Evolutionary conservation across 768 basidiomycete genomes (phyloP).

Genomic region (Rhodocollybia butyracea): DNA sequence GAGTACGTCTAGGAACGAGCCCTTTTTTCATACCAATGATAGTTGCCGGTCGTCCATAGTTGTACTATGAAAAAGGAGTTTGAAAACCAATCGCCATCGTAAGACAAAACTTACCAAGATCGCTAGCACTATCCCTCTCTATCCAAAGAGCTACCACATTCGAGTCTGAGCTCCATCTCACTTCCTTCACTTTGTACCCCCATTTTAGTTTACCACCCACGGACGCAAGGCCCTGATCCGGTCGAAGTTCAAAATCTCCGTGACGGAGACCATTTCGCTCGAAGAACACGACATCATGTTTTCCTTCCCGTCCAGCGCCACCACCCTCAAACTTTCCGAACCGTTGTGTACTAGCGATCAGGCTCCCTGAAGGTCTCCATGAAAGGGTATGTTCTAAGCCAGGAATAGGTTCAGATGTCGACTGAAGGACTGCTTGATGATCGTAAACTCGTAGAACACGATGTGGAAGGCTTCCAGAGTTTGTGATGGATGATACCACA

Average conservation of each 20-base stretch:
- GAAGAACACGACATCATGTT: constrained; percentile 89
- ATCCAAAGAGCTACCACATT: constrained; percentile 85
- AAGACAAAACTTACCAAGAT: constrained; percentile 61
- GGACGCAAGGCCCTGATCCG: constrained; percentile 26
- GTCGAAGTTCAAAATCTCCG: constrained; percentile 75
- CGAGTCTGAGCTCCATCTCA: constrained; percentile 89
- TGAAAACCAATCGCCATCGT: no score
- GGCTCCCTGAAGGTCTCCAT: constrained; percentile 88
- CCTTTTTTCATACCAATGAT: constrained; percentile 67
- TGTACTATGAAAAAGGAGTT: no score
- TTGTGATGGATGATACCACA: constrained; percentile 72
- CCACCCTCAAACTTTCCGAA: constrained; percentile 71
- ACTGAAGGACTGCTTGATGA: constrained; percentile 68
- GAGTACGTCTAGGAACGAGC: neutral
- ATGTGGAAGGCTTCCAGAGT: constrained; percentile 30
- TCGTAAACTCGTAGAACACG: constrained; percentile 74
- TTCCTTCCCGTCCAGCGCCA: constrained; percentile 59
- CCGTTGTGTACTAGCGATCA: constrained; percentile 79
- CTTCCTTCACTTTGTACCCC: constrained; percentile 71
- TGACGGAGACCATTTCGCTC: constrained; percentile 93
- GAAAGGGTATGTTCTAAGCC: constrained; percentile 77
- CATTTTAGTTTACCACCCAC: constrained; percentile 39
- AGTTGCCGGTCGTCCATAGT: constrained; percentile 92
- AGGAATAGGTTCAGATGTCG: constrained; percentile 79
- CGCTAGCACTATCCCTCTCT: constrained; percentile 52